Percentiles rank a stretch among this genome's conserved stretches.
Evolutionary conservation across 2,329 filamentous ascomycete genomes (phyloP).

Genomic region (Epichloe baconii): DNA sequence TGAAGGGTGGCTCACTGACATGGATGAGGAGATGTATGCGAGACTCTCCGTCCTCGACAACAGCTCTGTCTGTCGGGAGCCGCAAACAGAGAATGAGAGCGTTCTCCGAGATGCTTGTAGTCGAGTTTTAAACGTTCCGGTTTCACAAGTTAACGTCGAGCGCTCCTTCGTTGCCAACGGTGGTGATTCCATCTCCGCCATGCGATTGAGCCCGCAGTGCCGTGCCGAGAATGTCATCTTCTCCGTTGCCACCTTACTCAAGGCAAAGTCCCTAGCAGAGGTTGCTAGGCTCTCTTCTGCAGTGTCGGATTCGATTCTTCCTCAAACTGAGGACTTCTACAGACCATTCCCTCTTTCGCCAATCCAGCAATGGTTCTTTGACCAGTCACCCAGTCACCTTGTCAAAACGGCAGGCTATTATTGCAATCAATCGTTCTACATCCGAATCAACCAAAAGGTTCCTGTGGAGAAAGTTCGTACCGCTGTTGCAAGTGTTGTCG

Average conservation of each 20-base stretch:
- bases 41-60: background rate
- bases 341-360: conserved; percentile 1
- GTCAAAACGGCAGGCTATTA: background rate
- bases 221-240: conserved; percentile 17
- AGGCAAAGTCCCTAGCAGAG: background rate
- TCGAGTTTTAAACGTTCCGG: conserved; percentile 24
- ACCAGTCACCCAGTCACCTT: background rate
- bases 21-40: background rate
- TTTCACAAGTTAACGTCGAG: conserved; percentile 15
- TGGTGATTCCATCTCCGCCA: conserved; percentile 32
- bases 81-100: conserved; percentile 1
- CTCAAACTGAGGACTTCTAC: background rate
- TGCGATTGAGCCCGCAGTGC: conserved; percentile 26
- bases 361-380: conserved; percentile 6
- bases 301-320: background rate
- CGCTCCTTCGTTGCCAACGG: conserved; percentile 26
- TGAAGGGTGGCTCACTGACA: background rate
- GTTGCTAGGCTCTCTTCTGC: background rate
- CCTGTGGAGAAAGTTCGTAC: background rate
- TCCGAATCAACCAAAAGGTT: background rate
- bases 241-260: conserved; percentile 11
- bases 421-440: conserved; percentile 1
- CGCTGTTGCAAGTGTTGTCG: conserved; percentile 2
- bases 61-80: background rate
- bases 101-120: conserved; percentile 21